phyloP scores from a whole-genome alignment of 2,329 filamentous ascomycete species.

The Bipolaris sorokiniana region DNA sequence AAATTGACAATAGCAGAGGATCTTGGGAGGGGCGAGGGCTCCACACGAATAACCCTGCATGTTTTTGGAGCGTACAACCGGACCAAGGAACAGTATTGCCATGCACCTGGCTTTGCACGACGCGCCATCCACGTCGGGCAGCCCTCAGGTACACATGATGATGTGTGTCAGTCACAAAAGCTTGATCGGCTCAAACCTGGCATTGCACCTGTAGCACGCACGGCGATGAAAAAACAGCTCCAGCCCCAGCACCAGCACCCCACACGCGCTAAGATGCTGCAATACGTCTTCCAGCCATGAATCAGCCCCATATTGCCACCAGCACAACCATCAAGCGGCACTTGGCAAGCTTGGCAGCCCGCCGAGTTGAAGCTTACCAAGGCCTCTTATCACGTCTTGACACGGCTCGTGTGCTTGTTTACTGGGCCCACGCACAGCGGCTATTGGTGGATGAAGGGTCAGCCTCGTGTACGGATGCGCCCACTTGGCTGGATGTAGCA shows the following conservation, averaged over 20 bases:
- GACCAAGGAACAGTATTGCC: neutral
- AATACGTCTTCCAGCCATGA: slow-evolving; percentile 6
- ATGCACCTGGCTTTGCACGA: neutral
- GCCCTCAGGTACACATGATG: neutral
- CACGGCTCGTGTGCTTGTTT: slow-evolving; percentile 26
- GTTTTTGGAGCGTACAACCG: neutral
- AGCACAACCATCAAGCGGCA: slow-evolving; percentile 17
- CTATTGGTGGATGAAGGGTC: slow-evolving; percentile 21
- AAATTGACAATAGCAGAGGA: neutral
- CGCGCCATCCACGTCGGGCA: neutral
- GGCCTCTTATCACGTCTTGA: slow-evolving; percentile 37
- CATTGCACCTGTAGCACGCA: neutral
- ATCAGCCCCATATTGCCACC: slow-evolving; percentile 13
- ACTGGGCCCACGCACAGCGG: slow-evolving; percentile 4
- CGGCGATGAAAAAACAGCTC: neutral
- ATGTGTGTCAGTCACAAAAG: neutral
- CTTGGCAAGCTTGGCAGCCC: slow-evolving; percentile 19
- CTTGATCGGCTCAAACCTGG: neutral
- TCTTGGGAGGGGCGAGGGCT: neutral
- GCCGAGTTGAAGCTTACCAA: slow-evolving; percentile 29
- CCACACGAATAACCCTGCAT: neutral
- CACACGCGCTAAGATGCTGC: slow-evolving; percentile 3
- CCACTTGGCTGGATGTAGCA: slow-evolving; percentile 26
- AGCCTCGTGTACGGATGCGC: slow-evolving; percentile 13
- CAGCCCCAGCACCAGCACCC: neutral